Evolutionary conservation across 331 rosid genomes (phyloP), one percentile per base, ranked within the genome.

Genomic region (Rosa hybrid): DNA sequence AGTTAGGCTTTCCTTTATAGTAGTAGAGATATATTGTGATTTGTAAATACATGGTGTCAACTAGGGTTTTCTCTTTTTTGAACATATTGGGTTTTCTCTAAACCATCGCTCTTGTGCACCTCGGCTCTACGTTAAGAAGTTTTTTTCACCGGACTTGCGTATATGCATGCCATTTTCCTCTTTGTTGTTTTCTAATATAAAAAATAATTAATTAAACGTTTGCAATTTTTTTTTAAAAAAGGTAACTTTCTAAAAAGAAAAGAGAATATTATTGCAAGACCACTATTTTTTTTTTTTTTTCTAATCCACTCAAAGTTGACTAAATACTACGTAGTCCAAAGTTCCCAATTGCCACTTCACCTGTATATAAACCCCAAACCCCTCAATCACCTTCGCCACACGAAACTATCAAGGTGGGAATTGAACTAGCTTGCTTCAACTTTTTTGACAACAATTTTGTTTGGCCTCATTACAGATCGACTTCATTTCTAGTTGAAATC

Each of bases 251-350:
- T 0, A 6, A 13, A 64, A 64, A 64, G 25, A 8, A 12, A 14
- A 68, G 18, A 23, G 77, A 83, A 83, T 46, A 73, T 2, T 41
- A 59, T 59, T 54, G 42, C 41, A 8, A 12, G 81, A 71, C 62
- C 78, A 25, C 62, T 44, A 14, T 30, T 30, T 70, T 44, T 44
- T 41, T 23, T 41, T 23, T 14, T 71, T 8, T 79, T 17, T 18
- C 42, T 34, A 30, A 12, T 6, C 18, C 9, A 63, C 68, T 71
- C 4, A 7, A 18, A 64, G 70, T 64, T 21, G 39, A 73, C 65
- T 51, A 73, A 38, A n/a, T 27, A 2, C 3, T 51, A 11, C 13
- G 49, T 45, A 45, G 39, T 72, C 27, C 44, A 11, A 27, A 49
- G 25, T 72, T 1, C 77, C 51, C 3, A 42, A 23, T 34, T 78